These are phyloP conservation scores for Quercus bicolor DNA, from an alignment of 306 rosid species.

Conservation along the genomic window DNA sequence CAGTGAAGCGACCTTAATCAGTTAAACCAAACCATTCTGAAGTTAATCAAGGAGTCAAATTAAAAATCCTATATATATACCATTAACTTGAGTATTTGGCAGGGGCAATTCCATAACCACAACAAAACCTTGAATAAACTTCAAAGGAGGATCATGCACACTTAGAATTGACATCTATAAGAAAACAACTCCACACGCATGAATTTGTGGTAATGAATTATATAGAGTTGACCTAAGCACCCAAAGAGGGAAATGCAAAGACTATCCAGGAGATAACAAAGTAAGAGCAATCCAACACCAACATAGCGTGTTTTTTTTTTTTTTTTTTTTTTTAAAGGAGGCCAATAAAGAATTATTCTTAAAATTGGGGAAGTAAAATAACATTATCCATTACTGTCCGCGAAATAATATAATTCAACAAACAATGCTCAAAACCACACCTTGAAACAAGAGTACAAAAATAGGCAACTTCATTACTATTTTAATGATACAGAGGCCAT, in stretches of 20 bases:
- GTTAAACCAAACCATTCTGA: background rate
- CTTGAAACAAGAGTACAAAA: background rate
- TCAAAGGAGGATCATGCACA: background rate
- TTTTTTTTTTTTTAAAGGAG: background rate
- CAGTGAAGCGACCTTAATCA: too few species aligned
- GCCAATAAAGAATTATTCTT: background rate
- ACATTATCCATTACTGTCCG: conserved; percentile 2
- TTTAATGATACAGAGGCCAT: conserved; percentile 5
- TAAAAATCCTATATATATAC: background rate
- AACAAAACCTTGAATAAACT: background rate
- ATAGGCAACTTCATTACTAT: background rate
- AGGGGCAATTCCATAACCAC: background rate
- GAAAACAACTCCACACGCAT: background rate
- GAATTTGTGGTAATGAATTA: background rate
- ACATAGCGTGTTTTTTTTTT: too few species aligned
- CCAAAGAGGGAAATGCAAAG: background rate
- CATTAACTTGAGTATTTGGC: background rate
- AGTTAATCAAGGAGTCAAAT: background rate
- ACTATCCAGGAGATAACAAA: background rate
- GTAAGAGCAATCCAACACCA: background rate
- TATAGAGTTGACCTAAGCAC: background rate
- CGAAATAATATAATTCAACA: background rate
- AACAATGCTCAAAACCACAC: background rate
- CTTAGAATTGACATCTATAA: background rate
- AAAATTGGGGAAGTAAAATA: background rate